Percentiles rank a stretch among this genome's conserved stretches.
Conservation (phyloP, 768 basidiomycete genomes). For the Vishniacozyma victoriae region DNA sequence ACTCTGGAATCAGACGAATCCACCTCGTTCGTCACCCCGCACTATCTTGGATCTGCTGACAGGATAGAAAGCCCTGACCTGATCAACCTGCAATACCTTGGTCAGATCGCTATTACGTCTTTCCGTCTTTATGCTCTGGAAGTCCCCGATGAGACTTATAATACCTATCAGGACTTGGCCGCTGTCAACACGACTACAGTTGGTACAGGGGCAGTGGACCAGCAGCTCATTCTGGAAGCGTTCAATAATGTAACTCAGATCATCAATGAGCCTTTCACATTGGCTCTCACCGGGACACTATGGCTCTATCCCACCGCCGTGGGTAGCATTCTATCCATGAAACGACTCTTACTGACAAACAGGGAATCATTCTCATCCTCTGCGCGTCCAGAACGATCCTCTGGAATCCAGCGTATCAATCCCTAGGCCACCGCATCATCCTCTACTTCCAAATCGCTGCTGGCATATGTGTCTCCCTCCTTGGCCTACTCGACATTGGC, state of each 20-base stretch:
- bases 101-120: conserved; percentile 20
- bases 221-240: conserved; percentile 3
- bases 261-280: conserved; percentile 16
- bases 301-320: conserved; percentile 37
- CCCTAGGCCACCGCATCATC: conserved; percentile 12
- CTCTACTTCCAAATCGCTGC: conserved; percentile 10
- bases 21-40: not conserved
- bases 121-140: conserved; percentile 6
- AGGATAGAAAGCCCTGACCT: conserved; percentile 2
- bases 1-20: not conserved
- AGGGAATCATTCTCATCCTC: conserved; percentile 6
- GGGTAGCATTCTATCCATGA: not conserved
- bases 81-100: conserved; percentile 25
- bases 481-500: conserved; percentile 32
- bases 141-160: not conserved
- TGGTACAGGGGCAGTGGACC: conserved; percentile 1
- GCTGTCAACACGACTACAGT: conserved; percentile 13
- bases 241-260: conserved; percentile 10
- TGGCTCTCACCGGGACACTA: conserved; percentile 22
- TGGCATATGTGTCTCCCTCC: conserved; percentile 13
- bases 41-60: conserved; percentile 4
- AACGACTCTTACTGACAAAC: not conserved
- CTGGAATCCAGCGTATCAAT: conserved; percentile 16
- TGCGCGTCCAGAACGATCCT: conserved; percentile 15
- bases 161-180: not conserved